Evolutionary conservation across 202 grass and related monocot species (phyloP).

Genomic region (Thinopyrum obtusiflorum): DNA sequence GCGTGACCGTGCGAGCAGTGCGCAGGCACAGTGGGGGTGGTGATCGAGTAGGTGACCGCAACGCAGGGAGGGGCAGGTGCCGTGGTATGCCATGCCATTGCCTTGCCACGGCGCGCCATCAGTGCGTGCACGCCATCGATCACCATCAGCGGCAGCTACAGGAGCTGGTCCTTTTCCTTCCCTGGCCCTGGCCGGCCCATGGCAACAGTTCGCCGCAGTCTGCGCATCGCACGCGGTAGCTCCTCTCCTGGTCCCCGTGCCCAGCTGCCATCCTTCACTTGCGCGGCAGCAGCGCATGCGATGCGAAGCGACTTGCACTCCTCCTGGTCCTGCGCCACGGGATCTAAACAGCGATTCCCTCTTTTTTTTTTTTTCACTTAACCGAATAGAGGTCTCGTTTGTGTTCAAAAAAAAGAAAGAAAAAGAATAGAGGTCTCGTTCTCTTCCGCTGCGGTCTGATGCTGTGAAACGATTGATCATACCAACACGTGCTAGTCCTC

Average conservation of each 20-base stretch:
- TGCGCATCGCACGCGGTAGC: background rate
- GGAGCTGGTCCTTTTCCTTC: slow-evolving; percentile 1
- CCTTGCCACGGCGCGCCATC: background rate
- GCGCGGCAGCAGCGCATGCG: background rate
- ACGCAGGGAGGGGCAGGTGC: background rate
- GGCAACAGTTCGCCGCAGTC: background rate
- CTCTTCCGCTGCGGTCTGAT: too few species aligned
- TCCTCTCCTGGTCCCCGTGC: background rate
- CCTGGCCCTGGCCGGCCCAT: background rate
- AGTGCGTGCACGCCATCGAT: background rate
- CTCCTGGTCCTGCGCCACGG: background rate
- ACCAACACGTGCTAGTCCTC: too few species aligned
- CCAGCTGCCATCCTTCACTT: background rate
- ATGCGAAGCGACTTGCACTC: background rate
- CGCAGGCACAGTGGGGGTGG: background rate
- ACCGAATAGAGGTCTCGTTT: too few species aligned
- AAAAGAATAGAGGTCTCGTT: too few species aligned
- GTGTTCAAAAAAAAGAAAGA: too few species aligned
- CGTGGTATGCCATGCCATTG: background rate
- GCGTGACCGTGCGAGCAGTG: background rate
- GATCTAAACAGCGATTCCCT: background rate
- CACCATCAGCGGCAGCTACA: background rate
- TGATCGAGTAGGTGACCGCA: background rate
- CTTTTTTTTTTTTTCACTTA: too few species aligned
- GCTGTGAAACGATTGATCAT: too few species aligned